Base-by-base conservation (phyloP, 192 early-diverging fungal species). In the Obelidium mucronatum region DNA sequence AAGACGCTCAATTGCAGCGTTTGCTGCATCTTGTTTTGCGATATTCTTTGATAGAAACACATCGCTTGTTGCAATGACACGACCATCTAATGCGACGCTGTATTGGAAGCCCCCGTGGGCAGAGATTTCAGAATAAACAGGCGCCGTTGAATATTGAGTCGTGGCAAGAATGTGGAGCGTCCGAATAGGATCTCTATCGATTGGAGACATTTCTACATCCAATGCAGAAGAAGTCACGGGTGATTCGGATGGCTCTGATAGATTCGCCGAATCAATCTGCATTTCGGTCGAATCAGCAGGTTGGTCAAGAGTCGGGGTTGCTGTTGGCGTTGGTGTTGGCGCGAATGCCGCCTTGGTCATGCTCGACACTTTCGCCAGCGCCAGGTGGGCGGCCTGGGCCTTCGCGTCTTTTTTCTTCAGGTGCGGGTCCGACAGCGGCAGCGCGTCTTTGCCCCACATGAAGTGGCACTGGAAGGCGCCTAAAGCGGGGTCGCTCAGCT, bases 341-440 rank as follows among this genome's bases (percentile, higher is more conserved):
- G n/a, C n/a, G n/a, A n/a, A n/a, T n/a, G 17, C 24, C 13, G 59
- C 24, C 24, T 61, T 28, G 15, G n/a, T 22, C 19, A 61, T 31
- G 15, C 33, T 61, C 15, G n/a, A 61, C n/a, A 61, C 24, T 15
- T 22, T 26, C 30, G 59, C 59, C n/a, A 61, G 59, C 22, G 30
- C 33, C 15, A 61, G 24, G 17, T 15, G 15, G 17, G 67, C 67
- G 22, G 67, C 67, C 8, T 69, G 42, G 28, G n/a, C 17, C 30
- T 69, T 69, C 48, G 67, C 67, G 48, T 69, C 67, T 36, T 69
- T 69, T 36, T 69, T 69, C n/a, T 36, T 24, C n/a, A 17, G 42
- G 28, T 33, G 35, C 17, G 48, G 30, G 52, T 69, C 67, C 13
- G 30, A 35, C 22, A 26, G n/a, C 4, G 67, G 17, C 13, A 69